Evolutionary conservation across 2,329 filamentous ascomycete genomes (phyloP), one percentile per base, ranked within the genome.

Genomic region (Davidsoniella virescens): DNA sequence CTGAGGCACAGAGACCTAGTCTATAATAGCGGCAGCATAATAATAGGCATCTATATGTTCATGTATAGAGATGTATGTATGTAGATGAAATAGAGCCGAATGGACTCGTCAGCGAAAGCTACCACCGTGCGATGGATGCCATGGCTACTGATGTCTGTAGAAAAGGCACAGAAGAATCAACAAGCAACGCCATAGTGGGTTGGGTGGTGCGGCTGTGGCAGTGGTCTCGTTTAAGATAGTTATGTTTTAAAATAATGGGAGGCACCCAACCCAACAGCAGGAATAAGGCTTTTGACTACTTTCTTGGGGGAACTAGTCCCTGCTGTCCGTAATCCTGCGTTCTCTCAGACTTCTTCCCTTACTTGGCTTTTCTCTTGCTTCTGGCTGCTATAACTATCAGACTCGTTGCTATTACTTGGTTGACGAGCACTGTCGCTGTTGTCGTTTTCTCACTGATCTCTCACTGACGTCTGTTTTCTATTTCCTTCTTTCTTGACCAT

Each of bases 171-270:
- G 12, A 9, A 33, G 12, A 33, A 8, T 12, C 20, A 9, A 33
- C 8, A 43, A 23, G 41, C 41, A 25, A 18, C 26, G 20, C 23
- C 43, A n/a, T 29, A 37, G 43, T 20, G 20, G 20, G 20, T 5
- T 23, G 20, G 20, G 5, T 23, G 20, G 20, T 23, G 20, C 26
- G 25, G 26, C 23, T 29, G 23, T 49, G 39, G 47, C 38, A 33
- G 20, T 43, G 39, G 47, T 42, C 41, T 49, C 38, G 39, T 49
- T 49, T 49, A 49, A 49, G 37, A 49, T 49, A 49, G 38, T 25
- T 14, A 23, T 23, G 20, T 5, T 5, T 23, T 20, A 17, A 42
- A 6, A n/a, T 40, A 17, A n/a, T 46, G 29, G 18, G 44, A 47
- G 49, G 51, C 36, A 50, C 51, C 50, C 42, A 20, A 20, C 42